Evolutionary conservation across 805 yeast species (phyloP).

Genomic region (Starmera pachycereana): DNA sequence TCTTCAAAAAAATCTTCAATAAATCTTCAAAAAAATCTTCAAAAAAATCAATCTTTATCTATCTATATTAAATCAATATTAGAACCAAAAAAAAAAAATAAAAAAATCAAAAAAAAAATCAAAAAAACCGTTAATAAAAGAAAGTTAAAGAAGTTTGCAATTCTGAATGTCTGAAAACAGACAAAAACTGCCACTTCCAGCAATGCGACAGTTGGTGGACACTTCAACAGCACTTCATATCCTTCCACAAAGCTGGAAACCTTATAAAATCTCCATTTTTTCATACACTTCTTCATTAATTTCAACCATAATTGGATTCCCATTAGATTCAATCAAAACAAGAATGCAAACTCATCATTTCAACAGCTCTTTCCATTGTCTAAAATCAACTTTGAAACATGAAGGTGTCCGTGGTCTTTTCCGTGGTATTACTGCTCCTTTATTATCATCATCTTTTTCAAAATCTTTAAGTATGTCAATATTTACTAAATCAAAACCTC

Average conservation of each 20-base stretch:
- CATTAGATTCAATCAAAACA: constrained; percentile 79
- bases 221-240: constrained; percentile 34
- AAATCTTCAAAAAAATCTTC: too few relatives aligned
- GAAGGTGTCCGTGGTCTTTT: constrained; percentile 69
- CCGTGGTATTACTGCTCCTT: constrained; percentile 69
- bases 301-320: constrained; percentile 69
- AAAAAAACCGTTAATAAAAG: too few relatives aligned
- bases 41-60: too few relatives aligned
- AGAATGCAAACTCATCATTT: constrained; percentile 74
- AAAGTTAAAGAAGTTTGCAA: too few relatives aligned
- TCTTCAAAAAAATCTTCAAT: too few relatives aligned
- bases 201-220: too few relatives aligned
- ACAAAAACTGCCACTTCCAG: too few relatives aligned
- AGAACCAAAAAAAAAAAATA: too few relatives aligned
- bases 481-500: constrained; percentile 46
- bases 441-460: constrained; percentile 54
- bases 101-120: too few relatives aligned
- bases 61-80: too few relatives aligned
- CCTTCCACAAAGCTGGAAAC: constrained; percentile 37
- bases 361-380: constrained; percentile 45
- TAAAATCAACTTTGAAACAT: constrained; percentile 36
- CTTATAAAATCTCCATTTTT: constrained; percentile 46
- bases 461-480: constrained; percentile 57
- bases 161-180: too few relatives aligned
- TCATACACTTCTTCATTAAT: constrained; percentile 56